These are phyloP conservation scores for Pseudotsuga menziesii DNA, from an alignment of 75 land plant species.

Conservation along the genomic window DNA sequence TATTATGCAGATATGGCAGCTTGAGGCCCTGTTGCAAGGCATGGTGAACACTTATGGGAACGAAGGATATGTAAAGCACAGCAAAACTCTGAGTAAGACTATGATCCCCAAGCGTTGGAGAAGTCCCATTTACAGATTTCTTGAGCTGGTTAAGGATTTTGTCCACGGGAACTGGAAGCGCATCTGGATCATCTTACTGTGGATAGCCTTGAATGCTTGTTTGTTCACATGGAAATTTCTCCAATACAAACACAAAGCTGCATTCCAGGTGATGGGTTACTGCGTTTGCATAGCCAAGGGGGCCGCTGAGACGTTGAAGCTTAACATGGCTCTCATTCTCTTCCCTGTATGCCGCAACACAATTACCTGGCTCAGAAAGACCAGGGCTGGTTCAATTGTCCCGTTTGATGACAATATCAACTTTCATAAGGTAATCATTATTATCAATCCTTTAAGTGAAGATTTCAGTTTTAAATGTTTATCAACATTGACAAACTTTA, in stretches of 20 bases:
- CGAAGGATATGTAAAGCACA: constrained; percentile 7
- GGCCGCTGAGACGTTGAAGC: constrained; percentile 73
- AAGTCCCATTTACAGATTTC: constrained; percentile 28
- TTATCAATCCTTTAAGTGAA: neutral
- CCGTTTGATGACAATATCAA: constrained; percentile 90
- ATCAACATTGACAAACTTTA: no score
- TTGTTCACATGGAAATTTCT: constrained; percentile 62
- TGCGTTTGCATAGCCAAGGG: constrained; percentile 83
- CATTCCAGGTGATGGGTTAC: constrained; percentile 72
- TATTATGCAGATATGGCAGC: constrained; percentile 63
- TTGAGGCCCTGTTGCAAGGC: constrained; percentile 58
- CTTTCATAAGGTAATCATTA: constrained; percentile 52
- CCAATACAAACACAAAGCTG: constrained; percentile 33
- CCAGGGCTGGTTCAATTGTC: constrained; percentile 37
- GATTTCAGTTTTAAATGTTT: no score
- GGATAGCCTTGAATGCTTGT: constrained; percentile 31
- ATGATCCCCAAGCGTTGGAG: constrained; percentile 72
- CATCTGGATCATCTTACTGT: constrained; percentile 54
- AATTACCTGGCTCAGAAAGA: constrained; percentile 61
- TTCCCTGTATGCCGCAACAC: constrained; percentile 78
- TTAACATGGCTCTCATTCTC: constrained; percentile 86
- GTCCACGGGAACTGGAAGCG: constrained; percentile 62
- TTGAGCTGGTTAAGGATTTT: constrained; percentile 24
- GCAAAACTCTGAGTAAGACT: constrained; percentile 39
- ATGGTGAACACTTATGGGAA: constrained; percentile 38